A percentile compares a stretch with the other conserved stretches of the same genome.
phyloP scores from a whole-genome alignment of 768 basidiomycete genomes.

The Calvatia gigantea region DNA sequence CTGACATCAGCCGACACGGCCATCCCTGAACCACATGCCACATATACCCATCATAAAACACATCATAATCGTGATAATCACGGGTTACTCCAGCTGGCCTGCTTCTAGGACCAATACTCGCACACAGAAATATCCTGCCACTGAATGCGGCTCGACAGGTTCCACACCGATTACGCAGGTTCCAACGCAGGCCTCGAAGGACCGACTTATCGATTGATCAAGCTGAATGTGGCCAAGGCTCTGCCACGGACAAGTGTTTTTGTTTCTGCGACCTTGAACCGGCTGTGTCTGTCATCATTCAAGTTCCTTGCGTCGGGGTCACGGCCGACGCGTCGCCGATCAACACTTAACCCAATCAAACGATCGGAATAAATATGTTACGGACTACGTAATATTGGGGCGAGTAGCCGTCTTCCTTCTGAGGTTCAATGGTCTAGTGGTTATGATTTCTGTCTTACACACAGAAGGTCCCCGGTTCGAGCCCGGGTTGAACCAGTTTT shows the following conservation, averaged over 20 bases:
- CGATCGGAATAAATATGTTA: too few relatives aligned
- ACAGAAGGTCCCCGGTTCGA: constrained; percentile 37
- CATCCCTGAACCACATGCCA: constrained; percentile 9
- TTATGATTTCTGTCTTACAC: constrained; percentile 45
- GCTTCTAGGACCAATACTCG: not conserved
- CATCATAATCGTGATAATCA: constrained; percentile 1
- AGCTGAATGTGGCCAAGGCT: not conserved
- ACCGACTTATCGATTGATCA: too few relatives aligned
- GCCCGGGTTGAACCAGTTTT: constrained; percentile 36
- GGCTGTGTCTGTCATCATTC: too few relatives aligned
- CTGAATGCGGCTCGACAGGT: not conserved
- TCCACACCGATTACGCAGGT: too few relatives aligned
- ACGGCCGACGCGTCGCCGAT: too few relatives aligned
- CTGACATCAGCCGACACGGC: not conserved
- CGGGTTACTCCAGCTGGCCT: not conserved
- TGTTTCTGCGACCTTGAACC: too few relatives aligned
- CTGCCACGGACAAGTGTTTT: not conserved
- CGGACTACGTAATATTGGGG: too few relatives aligned
- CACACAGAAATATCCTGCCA: not conserved
- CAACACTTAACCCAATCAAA: too few relatives aligned
- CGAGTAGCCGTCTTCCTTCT: too few relatives aligned
- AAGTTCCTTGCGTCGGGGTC: too few relatives aligned
- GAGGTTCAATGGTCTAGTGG: constrained; percentile 51
- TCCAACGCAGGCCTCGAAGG: too few relatives aligned
- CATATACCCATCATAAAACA: too few relatives aligned